These are phyloP conservation scores for Candida ovalis DNA, from an alignment of 805 yeast species.

Conservation along the genomic window DNA sequence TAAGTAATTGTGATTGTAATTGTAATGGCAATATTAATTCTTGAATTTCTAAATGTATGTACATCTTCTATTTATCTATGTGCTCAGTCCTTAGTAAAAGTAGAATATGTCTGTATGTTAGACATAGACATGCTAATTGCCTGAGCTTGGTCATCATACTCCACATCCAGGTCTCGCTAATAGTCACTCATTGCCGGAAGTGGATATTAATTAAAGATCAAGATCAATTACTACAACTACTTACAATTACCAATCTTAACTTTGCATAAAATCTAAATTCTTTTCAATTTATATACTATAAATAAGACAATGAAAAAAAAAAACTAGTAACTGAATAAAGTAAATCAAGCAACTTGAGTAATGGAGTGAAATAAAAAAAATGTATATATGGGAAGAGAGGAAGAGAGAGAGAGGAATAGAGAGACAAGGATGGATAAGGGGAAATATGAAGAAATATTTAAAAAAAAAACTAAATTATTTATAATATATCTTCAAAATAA, in stretches of 20 bases:
- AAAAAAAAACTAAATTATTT: no score
- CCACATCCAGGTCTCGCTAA: no score
- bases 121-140: no score
- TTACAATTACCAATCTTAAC: neutral
- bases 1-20: neutral
- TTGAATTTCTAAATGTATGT: no score
- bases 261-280: neutral
- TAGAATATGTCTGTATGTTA: no score
- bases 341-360: neutral
- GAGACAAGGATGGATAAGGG: neutral
- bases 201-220: neutral
- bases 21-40: neutral
- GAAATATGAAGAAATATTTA: no score
- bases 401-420: no score
- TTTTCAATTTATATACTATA: neutral
- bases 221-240: neutral
- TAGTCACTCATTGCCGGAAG: no score
- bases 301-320: neutral
- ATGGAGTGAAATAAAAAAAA: neutral
- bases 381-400: neutral
- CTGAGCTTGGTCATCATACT: no score
- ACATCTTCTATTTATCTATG: no score
- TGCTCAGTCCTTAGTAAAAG: no score
- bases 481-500: neutral
- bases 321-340: no score